Percentiles rank a stretch among this genome's conserved stretches.
Evolutionary conservation across 805 yeast genomes (phyloP).

Genomic region (Brettanomyces anomalus): DNA sequence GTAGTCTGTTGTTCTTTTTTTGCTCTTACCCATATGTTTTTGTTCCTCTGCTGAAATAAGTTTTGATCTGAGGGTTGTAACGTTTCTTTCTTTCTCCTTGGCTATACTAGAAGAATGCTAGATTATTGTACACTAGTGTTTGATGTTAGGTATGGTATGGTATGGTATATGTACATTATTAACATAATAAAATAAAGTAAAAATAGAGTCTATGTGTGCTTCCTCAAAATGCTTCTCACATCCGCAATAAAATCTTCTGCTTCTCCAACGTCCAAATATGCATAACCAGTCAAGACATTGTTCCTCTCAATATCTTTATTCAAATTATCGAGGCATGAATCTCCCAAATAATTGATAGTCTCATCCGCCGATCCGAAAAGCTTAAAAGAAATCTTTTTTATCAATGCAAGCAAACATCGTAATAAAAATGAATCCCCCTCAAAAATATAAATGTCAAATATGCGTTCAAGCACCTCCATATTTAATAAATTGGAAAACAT

Average conservation of each 20-base stretch:
- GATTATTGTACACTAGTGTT: no score
- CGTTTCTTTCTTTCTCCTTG: no score
- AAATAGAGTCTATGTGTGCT: constrained; percentile 4
- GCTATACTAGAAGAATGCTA: no score
- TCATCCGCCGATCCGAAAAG: constrained; percentile 44
- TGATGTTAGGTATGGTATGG: no score
- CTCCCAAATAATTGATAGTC: constrained; percentile 32
- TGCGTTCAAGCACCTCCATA: constrained; percentile 37
- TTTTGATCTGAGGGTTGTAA: no score
- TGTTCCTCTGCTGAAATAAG: no score
- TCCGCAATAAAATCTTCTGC: constrained; percentile 37
- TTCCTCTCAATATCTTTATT: constrained; percentile 11
- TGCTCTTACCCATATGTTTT: no score
- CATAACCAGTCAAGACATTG: constrained; percentile 9
- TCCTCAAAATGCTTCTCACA: constrained; percentile 31
- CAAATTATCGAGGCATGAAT: constrained; percentile 20
- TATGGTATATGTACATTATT: background rate
- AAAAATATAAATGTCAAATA: constrained; percentile 52
- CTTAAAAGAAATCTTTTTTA: constrained; percentile 39
- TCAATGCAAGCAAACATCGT: constrained; percentile 43
- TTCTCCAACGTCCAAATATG: constrained; percentile 40
- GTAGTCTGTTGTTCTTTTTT: no score
- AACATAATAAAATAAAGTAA: background rate
- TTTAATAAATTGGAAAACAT: constrained; percentile 38
- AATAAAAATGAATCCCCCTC: constrained; percentile 52